These are phyloP conservation scores for Jatropha podagrica DNA, from an alignment of 441 rosid genomes.

Conservation along the genomic window DNA sequence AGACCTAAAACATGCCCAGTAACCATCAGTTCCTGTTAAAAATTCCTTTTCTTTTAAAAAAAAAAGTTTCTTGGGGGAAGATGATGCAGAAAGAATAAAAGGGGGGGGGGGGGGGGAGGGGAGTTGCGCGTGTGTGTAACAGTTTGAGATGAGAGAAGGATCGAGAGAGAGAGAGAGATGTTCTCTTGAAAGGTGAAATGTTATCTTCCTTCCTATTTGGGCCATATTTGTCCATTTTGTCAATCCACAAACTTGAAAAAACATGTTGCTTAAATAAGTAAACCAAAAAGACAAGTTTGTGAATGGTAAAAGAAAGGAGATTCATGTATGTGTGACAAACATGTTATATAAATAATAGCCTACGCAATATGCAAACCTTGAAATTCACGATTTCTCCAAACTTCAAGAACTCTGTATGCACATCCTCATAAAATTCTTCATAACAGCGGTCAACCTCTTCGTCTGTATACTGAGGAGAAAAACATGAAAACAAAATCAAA, in stretches of 20 bases:
- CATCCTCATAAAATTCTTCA: slow-evolving; percentile 97
- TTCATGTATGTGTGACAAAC: neutral
- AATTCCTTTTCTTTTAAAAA: neutral
- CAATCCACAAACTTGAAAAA: neutral
- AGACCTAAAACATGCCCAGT: slow-evolving; percentile 15
- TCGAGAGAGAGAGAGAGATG: neutral
- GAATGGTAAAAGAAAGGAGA: neutral
- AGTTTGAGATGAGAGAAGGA: neutral
- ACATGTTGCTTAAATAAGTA: slow-evolving; percentile 1
- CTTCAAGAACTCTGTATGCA: slow-evolving; percentile 94
- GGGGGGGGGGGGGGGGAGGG: too few relatives aligned
- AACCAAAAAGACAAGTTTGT: slow-evolving; percentile 10
- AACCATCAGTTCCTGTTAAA: neutral
- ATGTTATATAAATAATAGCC: slow-evolving; percentile 1
- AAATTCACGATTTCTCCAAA: slow-evolving; percentile 93
- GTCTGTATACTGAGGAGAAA: slow-evolving; percentile 70
- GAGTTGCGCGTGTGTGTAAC: too few relatives aligned
- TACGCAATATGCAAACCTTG: slow-evolving; percentile 52
- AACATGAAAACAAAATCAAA: slow-evolving; percentile 24
- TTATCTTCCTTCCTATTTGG: slow-evolving; percentile 1
- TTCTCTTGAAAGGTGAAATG: neutral
- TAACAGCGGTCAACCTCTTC: slow-evolving; percentile 82
- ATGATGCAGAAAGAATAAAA: too few relatives aligned
- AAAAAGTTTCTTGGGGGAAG: neutral
- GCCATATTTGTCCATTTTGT: neutral